Base-by-base conservation (phyloP, 108 stramenopile species). In the Conticribra weissflogii region DNA sequence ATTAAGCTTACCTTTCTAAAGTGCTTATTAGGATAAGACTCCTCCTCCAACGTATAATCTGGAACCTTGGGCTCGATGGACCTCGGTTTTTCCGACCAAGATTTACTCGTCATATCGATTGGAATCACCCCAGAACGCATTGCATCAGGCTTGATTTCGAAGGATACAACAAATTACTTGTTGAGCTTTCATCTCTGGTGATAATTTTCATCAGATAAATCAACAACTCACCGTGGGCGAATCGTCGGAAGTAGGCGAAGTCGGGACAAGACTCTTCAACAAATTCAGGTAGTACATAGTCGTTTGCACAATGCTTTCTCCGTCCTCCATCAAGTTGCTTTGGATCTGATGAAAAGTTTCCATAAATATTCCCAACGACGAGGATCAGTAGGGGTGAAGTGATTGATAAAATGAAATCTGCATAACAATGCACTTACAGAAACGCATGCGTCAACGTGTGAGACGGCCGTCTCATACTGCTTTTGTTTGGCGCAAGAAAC, bases 401-500 rank as follows among this genome's bases (percentile, higher is more conserved):
- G n/a, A n/a, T n/a, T n/a, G n/a, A n/a, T n/a, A n/a, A n/a, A n/a
- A n/a, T n/a, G n/a, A n/a, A n/a, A n/a, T n/a, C n/a, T n/a, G n/a
- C n/a, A n/a, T n/a, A n/a, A n/a, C 4, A 51, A 51, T 12, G n/a
- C 5, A 56, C 55, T 25, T 25, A 56, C 55, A 2, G 57, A 34
- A 54, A 55, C 49, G 22, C 63, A 59, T 12, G 66, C 59, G 22
- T 41, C 14, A 21, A 61, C 23, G 23, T 75, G 59, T 31, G 64
- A 54, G 3, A 62, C 24, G 1, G 74, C 74, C n/a, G 32, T 36
- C 4, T 54, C 24, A 17, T 33, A 52, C 34, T 61, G 58, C 28
- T 61, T 67, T 55, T 75, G 74, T 44, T 33, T 66, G 5, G 59
- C 66, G 22, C 65, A 67, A 0, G 45, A 31, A 29, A 67, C 65